Evolutionary conservation across 2,329 filamentous ascomycete genomes (phyloP).

Genomic region (Ceratocystis cacaofunesta): DNA sequence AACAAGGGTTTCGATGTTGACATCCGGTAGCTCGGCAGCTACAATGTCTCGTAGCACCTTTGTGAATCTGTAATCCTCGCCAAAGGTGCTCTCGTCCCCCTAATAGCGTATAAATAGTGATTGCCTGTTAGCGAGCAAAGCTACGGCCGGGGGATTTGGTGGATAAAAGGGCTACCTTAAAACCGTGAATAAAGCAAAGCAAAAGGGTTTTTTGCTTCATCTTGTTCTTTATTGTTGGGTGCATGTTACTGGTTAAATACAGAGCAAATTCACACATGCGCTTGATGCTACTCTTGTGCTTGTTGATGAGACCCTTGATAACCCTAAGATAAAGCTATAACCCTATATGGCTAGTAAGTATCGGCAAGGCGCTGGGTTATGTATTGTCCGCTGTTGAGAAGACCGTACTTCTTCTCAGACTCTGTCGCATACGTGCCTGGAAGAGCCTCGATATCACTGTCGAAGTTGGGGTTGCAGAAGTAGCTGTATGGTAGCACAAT

Average conservation of each 20-base stretch:
- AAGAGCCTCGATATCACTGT: slow-evolving; percentile 61
- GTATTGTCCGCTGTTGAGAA: slow-evolving; percentile 68
- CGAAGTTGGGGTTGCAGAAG: slow-evolving; percentile 78
- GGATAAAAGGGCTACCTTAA: slow-evolving; percentile 43
- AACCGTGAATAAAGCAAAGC: slow-evolving; percentile 75
- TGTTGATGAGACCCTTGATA: not conserved
- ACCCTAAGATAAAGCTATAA: not conserved
- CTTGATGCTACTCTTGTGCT: not conserved
- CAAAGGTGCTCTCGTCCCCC: slow-evolving; percentile 68
- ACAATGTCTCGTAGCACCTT: slow-evolving; percentile 52
- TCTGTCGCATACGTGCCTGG: slow-evolving; percentile 56
- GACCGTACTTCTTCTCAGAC: slow-evolving; percentile 61
- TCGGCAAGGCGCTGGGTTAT: slow-evolving; percentile 61
- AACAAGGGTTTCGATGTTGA: slow-evolving; percentile 52
- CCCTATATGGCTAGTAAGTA: slow-evolving; percentile 39
- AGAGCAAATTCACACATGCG: not conserved
- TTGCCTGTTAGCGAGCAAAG: not conserved
- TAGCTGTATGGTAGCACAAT: slow-evolving; percentile 34
- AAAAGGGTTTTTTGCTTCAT: slow-evolving; percentile 63
- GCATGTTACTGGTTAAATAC: not conserved
- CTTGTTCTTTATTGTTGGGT: not conserved
- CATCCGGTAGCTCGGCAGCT: slow-evolving; percentile 49
- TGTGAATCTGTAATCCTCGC: slow-evolving; percentile 50
- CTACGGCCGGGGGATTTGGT: slow-evolving; percentile 6
- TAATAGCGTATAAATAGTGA: slow-evolving; percentile 22